Evolutionary conservation across 1,139 yeast genomes (phyloP).

Genomic region (Sugiyamaella novakii): DNA sequence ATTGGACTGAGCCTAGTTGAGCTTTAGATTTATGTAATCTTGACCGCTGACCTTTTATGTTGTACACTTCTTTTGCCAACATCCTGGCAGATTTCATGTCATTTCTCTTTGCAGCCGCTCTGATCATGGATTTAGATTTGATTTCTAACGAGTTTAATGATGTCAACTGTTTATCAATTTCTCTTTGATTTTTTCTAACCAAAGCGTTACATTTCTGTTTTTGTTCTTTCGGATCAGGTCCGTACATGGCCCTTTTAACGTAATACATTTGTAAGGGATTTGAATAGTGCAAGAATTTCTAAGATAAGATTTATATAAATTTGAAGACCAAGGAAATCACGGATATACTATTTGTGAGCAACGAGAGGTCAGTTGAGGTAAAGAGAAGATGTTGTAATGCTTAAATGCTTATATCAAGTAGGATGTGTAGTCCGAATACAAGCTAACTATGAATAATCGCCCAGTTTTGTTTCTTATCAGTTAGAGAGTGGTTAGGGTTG

Average conservation of each 20-base stretch:
- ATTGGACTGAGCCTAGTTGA: constrained; percentile 77
- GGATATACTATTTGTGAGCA: too few species aligned
- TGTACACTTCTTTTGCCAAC: constrained; percentile 80
- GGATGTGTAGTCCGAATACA: too few species aligned
- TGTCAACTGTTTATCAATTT: constrained; percentile 73
- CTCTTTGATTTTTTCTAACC: constrained; percentile 81
- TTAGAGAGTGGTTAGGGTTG: too few species aligned
- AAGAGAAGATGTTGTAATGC: too few species aligned
- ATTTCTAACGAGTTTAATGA: constrained; percentile 53
- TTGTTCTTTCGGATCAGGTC: constrained; percentile 95
- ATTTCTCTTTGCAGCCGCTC: constrained; percentile 72
- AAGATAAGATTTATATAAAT: too few species aligned
- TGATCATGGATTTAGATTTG: constrained; percentile 76
- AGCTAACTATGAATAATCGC: background rate
- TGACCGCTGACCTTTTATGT: constrained; percentile 71
- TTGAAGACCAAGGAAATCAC: too few species aligned
- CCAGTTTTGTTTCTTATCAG: constrained; percentile 3
- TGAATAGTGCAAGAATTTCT: too few species aligned
- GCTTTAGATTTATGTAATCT: constrained; percentile 81
- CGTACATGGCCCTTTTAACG: constrained; percentile 84
- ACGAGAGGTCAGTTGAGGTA: too few species aligned
- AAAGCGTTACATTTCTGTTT: constrained; percentile 80
- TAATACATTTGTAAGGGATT: constrained; percentile 44
- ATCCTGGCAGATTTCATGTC: constrained; percentile 74
- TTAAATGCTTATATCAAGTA: too few species aligned